Conservation (phyloP, 176 grass and related monocot genomes). For the Stipa capillata region DNA sequence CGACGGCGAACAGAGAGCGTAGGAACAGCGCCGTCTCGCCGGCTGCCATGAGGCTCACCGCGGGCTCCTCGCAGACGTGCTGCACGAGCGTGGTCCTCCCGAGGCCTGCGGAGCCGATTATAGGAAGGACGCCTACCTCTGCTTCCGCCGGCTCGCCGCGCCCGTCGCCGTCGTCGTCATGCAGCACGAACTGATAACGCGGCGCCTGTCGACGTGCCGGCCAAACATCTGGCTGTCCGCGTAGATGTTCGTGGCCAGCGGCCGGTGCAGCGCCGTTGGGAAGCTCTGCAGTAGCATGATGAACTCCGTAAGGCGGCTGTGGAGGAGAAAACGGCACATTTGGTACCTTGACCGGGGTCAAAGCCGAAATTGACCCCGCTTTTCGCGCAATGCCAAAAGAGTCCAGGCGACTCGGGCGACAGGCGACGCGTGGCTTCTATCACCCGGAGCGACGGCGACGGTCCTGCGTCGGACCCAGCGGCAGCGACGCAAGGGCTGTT, state of each 20-base stretch:
- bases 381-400: too few species aligned
- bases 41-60: conserved; percentile 6
- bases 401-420: too few species aligned
- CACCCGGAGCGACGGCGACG: too few species aligned
- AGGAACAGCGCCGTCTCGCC: neutral
- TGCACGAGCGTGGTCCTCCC: conserved; percentile 27
- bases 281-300: conserved; percentile 16
- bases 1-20: neutral
- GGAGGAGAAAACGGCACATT: too few species aligned
- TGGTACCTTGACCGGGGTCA: too few species aligned
- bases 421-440: too few species aligned
- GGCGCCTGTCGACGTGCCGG: neutral
- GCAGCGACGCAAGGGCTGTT: too few species aligned
- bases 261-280: conserved; percentile 8
- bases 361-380: too few species aligned
- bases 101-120: neutral
- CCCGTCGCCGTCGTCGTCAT: neutral
- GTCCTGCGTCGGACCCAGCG: too few species aligned
- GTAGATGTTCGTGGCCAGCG: conserved; percentile 5
- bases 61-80: conserved; percentile 13
- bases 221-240: conserved; percentile 12
- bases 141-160: neutral
- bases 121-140: neutral
- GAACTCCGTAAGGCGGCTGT: neutral
- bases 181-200: conserved; percentile 12